A percentile compares a stretch with the other conserved stretches of the same genome.
These are phyloP conservation scores for Dunaliella primolecta DNA, from an alignment of 139 green algal species.

Conservation along the genomic window DNA sequence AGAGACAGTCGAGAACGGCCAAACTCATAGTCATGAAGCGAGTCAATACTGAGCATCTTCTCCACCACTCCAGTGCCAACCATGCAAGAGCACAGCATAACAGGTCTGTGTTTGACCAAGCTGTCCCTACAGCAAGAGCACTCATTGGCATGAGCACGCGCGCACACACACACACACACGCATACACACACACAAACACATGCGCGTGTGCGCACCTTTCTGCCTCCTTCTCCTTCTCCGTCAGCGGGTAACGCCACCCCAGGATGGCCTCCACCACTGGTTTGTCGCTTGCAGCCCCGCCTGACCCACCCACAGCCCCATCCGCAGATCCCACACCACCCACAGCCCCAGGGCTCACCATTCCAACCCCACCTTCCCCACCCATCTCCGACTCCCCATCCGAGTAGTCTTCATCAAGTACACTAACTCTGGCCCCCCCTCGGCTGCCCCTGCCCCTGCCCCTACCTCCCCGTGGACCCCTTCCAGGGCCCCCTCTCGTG, in stretches of 20 bases:
- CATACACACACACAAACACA: background rate
- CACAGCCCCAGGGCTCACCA: background rate
- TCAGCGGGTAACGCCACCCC: conserved; percentile 64
- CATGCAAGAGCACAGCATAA: too few relatives aligned
- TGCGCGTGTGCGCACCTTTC: conserved; percentile 20
- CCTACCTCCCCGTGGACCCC: conserved; percentile 12
- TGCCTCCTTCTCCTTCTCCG: conserved; percentile 28
- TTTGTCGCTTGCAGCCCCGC: background rate
- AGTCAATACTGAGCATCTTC: too few relatives aligned
- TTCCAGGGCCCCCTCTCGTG: background rate
- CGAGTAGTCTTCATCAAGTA: conserved; percentile 48
- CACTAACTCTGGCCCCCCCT: too few relatives aligned
- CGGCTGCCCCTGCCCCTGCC: conserved; percentile 31
- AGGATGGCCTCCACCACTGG: conserved; percentile 63
- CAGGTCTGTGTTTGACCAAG: too few relatives aligned
- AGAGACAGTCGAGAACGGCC: too few relatives aligned
- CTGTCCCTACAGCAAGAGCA: too few relatives aligned
- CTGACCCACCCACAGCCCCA: background rate
- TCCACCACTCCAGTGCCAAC: too few relatives aligned
- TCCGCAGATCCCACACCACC: background rate
- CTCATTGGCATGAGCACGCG: background rate
- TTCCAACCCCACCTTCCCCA: background rate
- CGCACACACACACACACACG: background rate
- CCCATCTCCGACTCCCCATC: conserved; percentile 46
- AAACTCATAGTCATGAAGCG: too few relatives aligned